Evolutionary conservation across 768 basidiomycete genomes (phyloP).

Genomic region (Ramaria rubella): DNA sequence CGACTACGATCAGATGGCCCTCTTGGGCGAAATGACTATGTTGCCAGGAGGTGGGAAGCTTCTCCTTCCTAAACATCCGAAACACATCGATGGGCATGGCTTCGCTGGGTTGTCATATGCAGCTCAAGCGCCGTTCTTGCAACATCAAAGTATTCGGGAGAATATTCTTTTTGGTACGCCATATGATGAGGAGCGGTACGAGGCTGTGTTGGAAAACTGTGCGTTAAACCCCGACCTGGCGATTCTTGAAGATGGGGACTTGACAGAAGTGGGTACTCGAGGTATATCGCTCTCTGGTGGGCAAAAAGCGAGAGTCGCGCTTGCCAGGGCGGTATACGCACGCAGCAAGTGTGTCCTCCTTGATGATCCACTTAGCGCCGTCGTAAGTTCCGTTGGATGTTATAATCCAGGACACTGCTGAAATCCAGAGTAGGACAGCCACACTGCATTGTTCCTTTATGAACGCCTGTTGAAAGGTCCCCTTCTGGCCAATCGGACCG

Average conservation of each 20-base stretch:
- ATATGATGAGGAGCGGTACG: conserved; percentile 37
- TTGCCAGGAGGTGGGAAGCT: conserved; percentile 41
- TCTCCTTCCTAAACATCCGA: conserved; percentile 60
- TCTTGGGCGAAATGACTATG: conserved; percentile 66
- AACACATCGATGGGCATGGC: conserved; percentile 53
- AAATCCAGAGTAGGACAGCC: conserved; percentile 25
- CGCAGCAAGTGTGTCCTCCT: conserved; percentile 20
- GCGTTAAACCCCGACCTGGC: conserved; percentile 41
- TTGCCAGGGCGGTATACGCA: conserved; percentile 25
- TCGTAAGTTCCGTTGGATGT: conserved; percentile 12
- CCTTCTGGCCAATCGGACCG: conserved; percentile 25
- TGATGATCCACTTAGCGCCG: conserved; percentile 26
- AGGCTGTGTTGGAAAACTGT: conserved; percentile 38
- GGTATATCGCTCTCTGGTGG: conserved; percentile 24
- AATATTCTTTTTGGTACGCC: conserved; percentile 60
- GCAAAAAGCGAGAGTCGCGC: conserved; percentile 23
- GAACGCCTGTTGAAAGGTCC: conserved; percentile 24
- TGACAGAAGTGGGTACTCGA: conserved; percentile 15
- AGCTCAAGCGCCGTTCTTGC: conserved; percentile 43
- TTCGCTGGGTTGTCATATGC: conserved; percentile 46
- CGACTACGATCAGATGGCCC: conserved; percentile 45
- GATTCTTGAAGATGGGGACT: conserved; percentile 37
- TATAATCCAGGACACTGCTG: no score
- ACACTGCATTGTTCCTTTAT: conserved; percentile 24
- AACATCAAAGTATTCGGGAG: conserved; percentile 44